Evolutionary conservation across 305 asterid genomes (phyloP), one percentile per base, ranked within the genome.

Genomic region (Rubia tinctorum): DNA sequence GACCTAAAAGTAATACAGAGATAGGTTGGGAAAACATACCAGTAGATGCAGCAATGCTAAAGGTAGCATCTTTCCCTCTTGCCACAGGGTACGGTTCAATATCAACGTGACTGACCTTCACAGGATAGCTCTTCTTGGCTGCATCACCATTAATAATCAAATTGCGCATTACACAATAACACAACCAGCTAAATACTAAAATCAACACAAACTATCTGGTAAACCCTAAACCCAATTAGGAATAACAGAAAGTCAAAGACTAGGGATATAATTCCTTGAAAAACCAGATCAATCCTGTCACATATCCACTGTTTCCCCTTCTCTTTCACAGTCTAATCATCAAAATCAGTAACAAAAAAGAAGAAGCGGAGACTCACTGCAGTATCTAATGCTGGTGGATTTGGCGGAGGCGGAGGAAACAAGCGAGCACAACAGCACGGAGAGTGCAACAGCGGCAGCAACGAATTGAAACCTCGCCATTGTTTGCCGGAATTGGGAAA

Each of bases 41-140:
- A 68, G 97, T 88, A 60, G 88, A 76, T 15, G 97, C 98, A 71
- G 86, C 42, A 65, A 93, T 85, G 18, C 80, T 74, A 71, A 91
- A 93, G 70, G 88, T 88, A 44, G 98, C 85, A 40, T 78, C 64
- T 75, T 83, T 76, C 78, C 87, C 84, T 70, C 81, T 83, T 63
- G 83, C 66, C 45, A 91, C 84, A 8, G 98, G 98, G 81, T 78
- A 87, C n/a, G 98, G 98, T 23, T 84, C 42, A 4, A 91, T 89
- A 7, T 91, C 96, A 18, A 89, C 82, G 9, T 81, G 86, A 71
- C 71, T 82, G 74, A 93, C 92, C 81, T 88, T 83, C 65, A 91
- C 98, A 66, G 84, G 77, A 71, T 90, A 88, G 59, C 78, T 25
- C 86, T 82, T 82, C 76, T 76, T 85, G 77, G 72, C 95, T 92